A percentile compares a stretch with the other conserved stretches of the same genome.
Evolutionary conservation across 768 basidiomycete genomes (phyloP).

Genomic region (Collybia sp.): DNA sequence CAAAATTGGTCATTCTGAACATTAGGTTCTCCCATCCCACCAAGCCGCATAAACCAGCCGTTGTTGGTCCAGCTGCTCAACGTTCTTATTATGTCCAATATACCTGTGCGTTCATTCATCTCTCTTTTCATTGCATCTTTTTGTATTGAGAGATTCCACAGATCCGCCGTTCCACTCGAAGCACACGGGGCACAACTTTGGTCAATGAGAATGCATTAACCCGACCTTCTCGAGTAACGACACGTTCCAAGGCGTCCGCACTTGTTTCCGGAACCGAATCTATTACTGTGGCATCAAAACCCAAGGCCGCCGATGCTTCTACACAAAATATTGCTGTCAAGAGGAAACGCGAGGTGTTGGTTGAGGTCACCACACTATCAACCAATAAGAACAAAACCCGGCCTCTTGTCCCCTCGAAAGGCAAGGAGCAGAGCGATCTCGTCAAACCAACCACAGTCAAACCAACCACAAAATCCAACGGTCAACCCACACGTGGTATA

Average conservation of each 20-base stretch:
- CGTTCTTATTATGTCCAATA: conserved; percentile 15
- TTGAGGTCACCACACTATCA: conserved; percentile 55
- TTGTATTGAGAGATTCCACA: conserved; percentile 17
- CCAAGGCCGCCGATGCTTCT: conserved; percentile 18
- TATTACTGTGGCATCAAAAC: conserved; percentile 37
- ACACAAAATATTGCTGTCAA: conserved; percentile 48
- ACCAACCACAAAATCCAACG: conserved; percentile 16
- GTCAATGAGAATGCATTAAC: conserved; percentile 71
- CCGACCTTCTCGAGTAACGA: conserved; percentile 44
- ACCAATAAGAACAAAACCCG: conserved; percentile 23
- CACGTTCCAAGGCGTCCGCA: conserved; percentile 55
- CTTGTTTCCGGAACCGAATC: conserved; percentile 24
- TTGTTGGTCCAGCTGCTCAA: no score
- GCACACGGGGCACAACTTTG: conserved; percentile 46
- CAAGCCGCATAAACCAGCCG: no score
- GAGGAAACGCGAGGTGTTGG: conserved; percentile 72
- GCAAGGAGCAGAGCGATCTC: conserved; percentile 37
- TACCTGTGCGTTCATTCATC: conserved; percentile 22
- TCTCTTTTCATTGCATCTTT: background rate
- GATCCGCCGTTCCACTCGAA: conserved; percentile 64
- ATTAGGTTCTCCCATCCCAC: no score
- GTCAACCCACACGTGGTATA: background rate
- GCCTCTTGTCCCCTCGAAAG: conserved; percentile 27
- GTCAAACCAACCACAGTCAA: conserved; percentile 15
- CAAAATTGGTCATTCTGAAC: no score